Conservation (phyloP, 192 early-diverging fungal species). For the Kappamyces sp. region DNA sequence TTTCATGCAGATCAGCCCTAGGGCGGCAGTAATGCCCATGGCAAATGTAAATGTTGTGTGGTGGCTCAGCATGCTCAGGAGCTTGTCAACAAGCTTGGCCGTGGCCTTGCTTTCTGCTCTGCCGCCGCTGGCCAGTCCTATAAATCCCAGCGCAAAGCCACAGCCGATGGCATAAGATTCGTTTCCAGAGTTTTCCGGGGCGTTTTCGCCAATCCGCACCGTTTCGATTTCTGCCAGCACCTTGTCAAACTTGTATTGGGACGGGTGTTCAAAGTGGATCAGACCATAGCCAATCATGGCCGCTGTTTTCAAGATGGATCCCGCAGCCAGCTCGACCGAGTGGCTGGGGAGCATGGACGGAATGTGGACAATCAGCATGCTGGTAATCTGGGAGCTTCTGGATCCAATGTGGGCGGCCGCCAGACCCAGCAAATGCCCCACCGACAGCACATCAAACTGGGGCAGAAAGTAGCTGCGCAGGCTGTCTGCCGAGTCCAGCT, state of each 20-base stretch:
- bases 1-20: slow-evolving; percentile 79
- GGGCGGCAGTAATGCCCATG: slow-evolving; percentile 68
- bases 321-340: slow-evolving; percentile 56
- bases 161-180: slow-evolving; percentile 29
- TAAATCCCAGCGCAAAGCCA: slow-evolving; percentile 80
- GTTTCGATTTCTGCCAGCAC: slow-evolving; percentile 65
- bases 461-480: slow-evolving; percentile 57
- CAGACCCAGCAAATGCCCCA: slow-evolving; percentile 73
- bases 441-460: slow-evolving; percentile 60
- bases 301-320: slow-evolving; percentile 58
- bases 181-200: neutral
- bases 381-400: slow-evolving; percentile 54
- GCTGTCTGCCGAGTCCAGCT: slow-evolving; percentile 57
- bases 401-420: slow-evolving; percentile 65
- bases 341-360: slow-evolving; percentile 59
- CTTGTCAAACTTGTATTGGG: slow-evolving; percentile 65
- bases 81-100: neutral
- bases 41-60: neutral
- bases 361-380: slow-evolving; percentile 70
- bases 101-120: slow-evolving; percentile 22
- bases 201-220: slow-evolving; percentile 23
- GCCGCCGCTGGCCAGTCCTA: slow-evolving; percentile 63
- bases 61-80: neutral
- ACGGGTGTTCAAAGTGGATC: slow-evolving; percentile 60
- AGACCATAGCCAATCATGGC: slow-evolving; percentile 75